Conservation (phyloP, 192 early-diverging fungal species). For the Anaeromyces robustus region DNA sequence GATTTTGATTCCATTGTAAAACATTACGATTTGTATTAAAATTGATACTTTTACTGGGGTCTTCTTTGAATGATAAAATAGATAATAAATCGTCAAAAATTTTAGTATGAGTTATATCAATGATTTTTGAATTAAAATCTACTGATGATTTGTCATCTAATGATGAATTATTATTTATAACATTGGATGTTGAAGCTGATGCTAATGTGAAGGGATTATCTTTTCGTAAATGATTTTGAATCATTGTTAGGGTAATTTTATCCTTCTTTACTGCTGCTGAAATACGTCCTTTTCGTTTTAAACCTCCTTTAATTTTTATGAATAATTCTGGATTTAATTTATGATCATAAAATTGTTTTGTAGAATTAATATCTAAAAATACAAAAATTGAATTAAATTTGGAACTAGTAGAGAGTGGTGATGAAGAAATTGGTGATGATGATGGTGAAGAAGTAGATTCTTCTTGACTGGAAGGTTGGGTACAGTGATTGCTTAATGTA, state of each 20-base stretch:
- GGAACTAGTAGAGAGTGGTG: not conserved
- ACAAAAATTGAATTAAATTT: not conserved
- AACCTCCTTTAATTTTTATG: not conserved
- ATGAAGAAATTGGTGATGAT: not conserved
- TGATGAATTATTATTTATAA: not conserved
- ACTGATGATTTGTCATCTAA: not conserved
- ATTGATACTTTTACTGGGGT: not conserved
- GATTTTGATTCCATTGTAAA: not conserved
- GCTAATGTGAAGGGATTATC: not conserved
- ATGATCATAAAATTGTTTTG: not conserved
- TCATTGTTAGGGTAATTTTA: not conserved
- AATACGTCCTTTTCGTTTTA: not conserved
- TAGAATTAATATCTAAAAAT: not conserved
- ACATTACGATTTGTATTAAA: not conserved
- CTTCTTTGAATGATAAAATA: not conserved
- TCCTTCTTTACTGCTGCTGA: too few relatives aligned
- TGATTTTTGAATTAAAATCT: not conserved
- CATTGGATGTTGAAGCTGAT: not conserved
- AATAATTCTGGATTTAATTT: not conserved
- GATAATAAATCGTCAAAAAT: not conserved
- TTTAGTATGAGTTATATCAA: not conserved
- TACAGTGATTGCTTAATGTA: not conserved
- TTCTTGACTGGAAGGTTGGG: not conserved
- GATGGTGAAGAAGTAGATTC: not conserved
- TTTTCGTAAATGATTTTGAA: not conserved